Percentiles rank a stretch among this genome's conserved stretches.
Evolutionary conservation across 345 rosid genomes (phyloP).

Genomic region (Bretschneidera sinensis): DNA sequence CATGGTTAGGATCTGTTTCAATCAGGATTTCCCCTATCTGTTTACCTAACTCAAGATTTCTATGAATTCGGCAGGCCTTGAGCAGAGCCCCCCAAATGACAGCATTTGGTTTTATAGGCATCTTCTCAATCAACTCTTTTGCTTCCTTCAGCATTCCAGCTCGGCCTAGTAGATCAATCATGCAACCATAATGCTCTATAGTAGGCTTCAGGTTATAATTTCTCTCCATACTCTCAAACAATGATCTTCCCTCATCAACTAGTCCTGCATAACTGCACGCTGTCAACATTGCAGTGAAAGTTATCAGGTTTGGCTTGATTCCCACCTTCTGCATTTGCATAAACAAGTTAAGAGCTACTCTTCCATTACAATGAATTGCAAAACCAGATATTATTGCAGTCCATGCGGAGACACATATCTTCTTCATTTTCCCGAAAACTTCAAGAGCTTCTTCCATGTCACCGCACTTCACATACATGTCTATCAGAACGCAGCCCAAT

Average conservation of each 20-base stretch:
- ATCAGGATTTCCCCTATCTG: slow-evolving; percentile 45
- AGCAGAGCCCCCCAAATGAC: slow-evolving; percentile 63
- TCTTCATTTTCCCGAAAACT: slow-evolving; percentile 35
- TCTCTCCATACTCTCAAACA: slow-evolving; percentile 45
- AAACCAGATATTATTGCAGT: slow-evolving; percentile 62
- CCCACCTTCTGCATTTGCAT: slow-evolving; percentile 49
- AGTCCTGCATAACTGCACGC: slow-evolving; percentile 71
- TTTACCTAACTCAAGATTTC: slow-evolving; percentile 46
- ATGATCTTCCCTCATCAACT: slow-evolving; percentile 46
- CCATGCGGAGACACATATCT: slow-evolving; percentile 48
- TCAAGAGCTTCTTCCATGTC: slow-evolving; percentile 49
- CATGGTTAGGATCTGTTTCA: slow-evolving; percentile 46
- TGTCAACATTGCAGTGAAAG: slow-evolving; percentile 61
- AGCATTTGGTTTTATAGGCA: slow-evolving; percentile 64
- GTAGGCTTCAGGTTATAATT: slow-evolving; percentile 44
- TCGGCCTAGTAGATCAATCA: slow-evolving; percentile 76
- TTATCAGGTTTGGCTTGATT: slow-evolving; percentile 55
- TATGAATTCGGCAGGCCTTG: slow-evolving; percentile 56
- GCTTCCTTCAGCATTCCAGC: slow-evolving; percentile 63
- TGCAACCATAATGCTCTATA: slow-evolving; percentile 75
- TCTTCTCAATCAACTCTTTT: slow-evolving; percentile 33
- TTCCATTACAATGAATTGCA: slow-evolving; percentile 59
- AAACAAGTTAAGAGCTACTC: slow-evolving; percentile 52
- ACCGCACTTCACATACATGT: slow-evolving; percentile 77
- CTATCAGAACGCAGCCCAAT: slow-evolving; percentile 50